A percentile compares a stretch with the other conserved stretches of the same genome.
phyloP scores from a whole-genome alignment of 2,329 filamentous ascomycete genomes.

The Sporothrix protearum region DNA sequence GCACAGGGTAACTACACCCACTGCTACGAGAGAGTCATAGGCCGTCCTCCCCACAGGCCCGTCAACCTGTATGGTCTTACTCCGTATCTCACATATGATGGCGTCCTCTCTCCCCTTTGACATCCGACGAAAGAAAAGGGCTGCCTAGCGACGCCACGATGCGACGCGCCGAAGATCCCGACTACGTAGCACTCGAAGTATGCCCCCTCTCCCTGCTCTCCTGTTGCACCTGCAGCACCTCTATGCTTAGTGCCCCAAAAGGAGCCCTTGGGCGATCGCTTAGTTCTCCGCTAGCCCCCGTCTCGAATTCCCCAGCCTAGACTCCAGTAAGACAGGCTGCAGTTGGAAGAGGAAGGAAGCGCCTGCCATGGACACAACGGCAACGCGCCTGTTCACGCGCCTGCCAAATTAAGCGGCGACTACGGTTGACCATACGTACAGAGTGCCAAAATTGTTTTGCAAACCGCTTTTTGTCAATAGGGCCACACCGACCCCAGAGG shows the following conservation, averaged over 20 bases:
- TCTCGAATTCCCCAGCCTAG: not conserved
- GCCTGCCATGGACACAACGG: not conserved
- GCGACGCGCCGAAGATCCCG: slow-evolving; percentile 11
- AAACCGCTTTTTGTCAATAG: no score
- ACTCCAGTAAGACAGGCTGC: not conserved
- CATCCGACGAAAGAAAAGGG: not conserved
- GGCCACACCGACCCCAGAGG: no score
- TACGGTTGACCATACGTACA: no score
- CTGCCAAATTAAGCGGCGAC: not conserved
- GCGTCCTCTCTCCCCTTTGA: not conserved
- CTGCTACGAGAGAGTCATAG: not conserved
- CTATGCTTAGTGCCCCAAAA: not conserved
- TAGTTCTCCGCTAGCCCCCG: not conserved
- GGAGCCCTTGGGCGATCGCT: not conserved
- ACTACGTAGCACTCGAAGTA: not conserved
- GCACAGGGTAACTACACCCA: not conserved
- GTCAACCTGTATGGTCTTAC: not conserved
- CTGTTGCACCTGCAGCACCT: not conserved
- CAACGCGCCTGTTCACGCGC: not conserved
- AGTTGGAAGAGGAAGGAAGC: not conserved
- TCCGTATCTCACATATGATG: no score
- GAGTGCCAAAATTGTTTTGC: no score
- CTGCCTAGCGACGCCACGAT: not conserved
- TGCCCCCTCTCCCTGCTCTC: not conserved
- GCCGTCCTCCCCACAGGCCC: not conserved